Conservation (phyloP, 2,329 filamentous ascomycete genomes). For the Aspergillus viridinutans region DNA sequence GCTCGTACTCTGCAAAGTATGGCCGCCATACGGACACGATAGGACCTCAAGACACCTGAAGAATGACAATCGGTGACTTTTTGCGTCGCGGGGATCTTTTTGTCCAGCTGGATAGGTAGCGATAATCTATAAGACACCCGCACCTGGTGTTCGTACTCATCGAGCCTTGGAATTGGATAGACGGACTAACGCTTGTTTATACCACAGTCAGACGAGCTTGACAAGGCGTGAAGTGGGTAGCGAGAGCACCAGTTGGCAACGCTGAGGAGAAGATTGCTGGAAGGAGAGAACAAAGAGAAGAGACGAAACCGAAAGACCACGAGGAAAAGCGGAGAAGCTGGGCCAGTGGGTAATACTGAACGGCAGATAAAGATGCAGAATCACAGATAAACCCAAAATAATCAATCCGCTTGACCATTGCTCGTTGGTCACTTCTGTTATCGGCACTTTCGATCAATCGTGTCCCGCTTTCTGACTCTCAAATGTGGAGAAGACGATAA, state of each 20-base stretch:
- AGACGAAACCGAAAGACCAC: background rate
- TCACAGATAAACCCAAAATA: slow-evolving; percentile 3
- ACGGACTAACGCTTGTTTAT: slow-evolving; percentile 3
- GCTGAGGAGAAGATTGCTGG: background rate
- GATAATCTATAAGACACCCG: slow-evolving; percentile 35
- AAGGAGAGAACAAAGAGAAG: background rate
- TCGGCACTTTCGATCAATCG: slow-evolving; percentile 17
- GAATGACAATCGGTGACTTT: slow-evolving; percentile 12
- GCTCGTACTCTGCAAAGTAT: slow-evolving; percentile 16
- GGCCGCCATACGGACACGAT: slow-evolving; percentile 24
- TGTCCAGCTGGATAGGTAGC: slow-evolving; percentile 32
- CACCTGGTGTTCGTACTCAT: slow-evolving; percentile 32
- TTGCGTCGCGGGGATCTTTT: slow-evolving; percentile 25
- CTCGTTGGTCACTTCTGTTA: background rate
- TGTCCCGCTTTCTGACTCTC: background rate
- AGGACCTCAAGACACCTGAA: slow-evolving; percentile 8
- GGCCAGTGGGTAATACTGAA: background rate
- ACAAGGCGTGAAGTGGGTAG: background rate
- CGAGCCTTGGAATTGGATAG: slow-evolving; percentile 26
- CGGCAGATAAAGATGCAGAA: background rate
- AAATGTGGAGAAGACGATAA: background rate
- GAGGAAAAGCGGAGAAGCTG: slow-evolving; percentile 3
- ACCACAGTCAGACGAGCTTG: background rate
- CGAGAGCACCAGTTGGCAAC: background rate
- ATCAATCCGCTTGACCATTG: background rate